A percentile compares a stretch with the other conserved stretches of the same genome.
These are phyloP conservation scores for Pleurotus salmoneostramineus DNA, from an alignment of 768 basidiomycete species.

Conservation along the genomic window DNA sequence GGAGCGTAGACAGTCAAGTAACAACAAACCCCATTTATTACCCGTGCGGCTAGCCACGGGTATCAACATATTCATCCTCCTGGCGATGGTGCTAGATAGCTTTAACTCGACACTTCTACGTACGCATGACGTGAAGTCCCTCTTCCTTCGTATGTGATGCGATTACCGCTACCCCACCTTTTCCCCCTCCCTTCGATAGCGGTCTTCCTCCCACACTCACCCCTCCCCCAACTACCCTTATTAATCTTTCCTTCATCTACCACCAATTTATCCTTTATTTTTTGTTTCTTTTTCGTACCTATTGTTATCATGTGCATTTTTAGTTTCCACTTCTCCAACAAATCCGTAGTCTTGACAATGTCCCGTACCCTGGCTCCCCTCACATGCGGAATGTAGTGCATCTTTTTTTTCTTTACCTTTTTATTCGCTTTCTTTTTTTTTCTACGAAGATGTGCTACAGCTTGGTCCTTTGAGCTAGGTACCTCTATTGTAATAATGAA, in stretches of 20 bases:
- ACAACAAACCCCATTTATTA: background rate
- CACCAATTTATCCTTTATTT: background rate
- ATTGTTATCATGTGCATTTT: slow-evolving; percentile 8
- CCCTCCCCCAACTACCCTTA: background rate
- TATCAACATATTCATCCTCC: background rate
- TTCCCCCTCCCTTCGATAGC: background rate
- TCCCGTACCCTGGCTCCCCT: background rate
- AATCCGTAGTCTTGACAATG: background rate
- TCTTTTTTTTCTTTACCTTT: background rate
- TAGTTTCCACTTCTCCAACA: too few relatives aligned
- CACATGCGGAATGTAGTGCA: background rate
- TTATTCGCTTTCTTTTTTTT: background rate
- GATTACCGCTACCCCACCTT: background rate
- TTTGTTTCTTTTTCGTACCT: background rate
- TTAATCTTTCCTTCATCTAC: background rate
- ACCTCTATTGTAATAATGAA: slow-evolving; percentile 3
- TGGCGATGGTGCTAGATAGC: slow-evolving; percentile 7
- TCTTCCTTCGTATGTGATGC: background rate
- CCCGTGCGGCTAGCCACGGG: background rate
- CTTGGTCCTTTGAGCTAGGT: too few relatives aligned
- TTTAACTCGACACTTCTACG: background rate
- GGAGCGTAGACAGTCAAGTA: background rate
- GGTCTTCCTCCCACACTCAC: background rate
- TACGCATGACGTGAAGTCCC: background rate
- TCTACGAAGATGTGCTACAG: too few relatives aligned